These are phyloP conservation scores for Silene latifolia DNA, from an alignment of 148 eudicot genomes.

Conservation along the genomic window DNA sequence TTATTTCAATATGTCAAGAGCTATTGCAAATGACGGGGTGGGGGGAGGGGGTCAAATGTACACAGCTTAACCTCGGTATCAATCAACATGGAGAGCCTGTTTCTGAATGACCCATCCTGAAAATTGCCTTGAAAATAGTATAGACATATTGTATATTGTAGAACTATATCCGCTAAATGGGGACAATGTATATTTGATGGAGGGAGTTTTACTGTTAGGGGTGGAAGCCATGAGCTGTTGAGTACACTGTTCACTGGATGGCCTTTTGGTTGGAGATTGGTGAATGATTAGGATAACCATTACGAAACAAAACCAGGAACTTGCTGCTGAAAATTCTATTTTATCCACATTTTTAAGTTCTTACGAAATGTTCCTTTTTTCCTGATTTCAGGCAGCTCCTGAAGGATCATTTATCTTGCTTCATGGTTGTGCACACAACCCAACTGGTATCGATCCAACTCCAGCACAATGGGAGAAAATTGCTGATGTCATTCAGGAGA, in stretches of 20 bases:
- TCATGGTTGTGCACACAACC: conserved; percentile 99
- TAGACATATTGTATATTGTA: too few relatives aligned
- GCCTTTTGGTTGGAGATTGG: background rate
- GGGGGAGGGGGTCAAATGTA: too few relatives aligned
- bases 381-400: conserved; percentile 72
- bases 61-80: too few relatives aligned
- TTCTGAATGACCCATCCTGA: too few relatives aligned
- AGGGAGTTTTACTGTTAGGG: too few relatives aligned
- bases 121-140: too few relatives aligned
- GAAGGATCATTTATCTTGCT: conserved; percentile 91
- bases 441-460: conserved; percentile 97
- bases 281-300: background rate
- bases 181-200: too few relatives aligned
- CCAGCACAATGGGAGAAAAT: conserved; percentile 87
- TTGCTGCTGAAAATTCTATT: background rate
- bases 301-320: background rate
- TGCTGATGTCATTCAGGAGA: conserved; percentile 92
- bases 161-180: too few relatives aligned
- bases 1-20: too few relatives aligned
- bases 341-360: background rate
- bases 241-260: background rate
- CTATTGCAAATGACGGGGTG: too few relatives aligned
- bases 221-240: too few relatives aligned
- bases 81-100: too few relatives aligned
- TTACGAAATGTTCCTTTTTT: background rate